Percentiles rank a stretch among this genome's conserved stretches.
Evolutionary conservation across 108 stramenopile genomes (phyloP).

Genomic region (Cylindrotheca closterium): DNA sequence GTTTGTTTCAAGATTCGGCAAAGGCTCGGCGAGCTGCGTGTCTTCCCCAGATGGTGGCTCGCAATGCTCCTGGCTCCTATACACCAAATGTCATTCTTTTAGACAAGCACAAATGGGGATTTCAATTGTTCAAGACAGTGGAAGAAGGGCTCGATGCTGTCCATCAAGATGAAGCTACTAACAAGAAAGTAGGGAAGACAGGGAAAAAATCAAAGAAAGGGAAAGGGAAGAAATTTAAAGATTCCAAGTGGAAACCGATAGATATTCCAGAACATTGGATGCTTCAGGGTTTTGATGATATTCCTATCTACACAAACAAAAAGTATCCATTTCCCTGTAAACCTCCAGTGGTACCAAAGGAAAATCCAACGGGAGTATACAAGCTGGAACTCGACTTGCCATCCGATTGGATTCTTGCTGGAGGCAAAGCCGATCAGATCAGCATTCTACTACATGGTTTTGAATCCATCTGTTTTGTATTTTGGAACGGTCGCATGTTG

Average conservation of each 20-base stretch:
- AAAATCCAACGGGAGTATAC: conserved; percentile 88
- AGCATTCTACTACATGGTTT: conserved; percentile 68
- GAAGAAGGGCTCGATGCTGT: conserved; percentile 33
- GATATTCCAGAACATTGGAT: conserved; percentile 55
- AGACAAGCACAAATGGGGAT: conserved; percentile 33
- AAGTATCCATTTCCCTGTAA: conserved; percentile 55
- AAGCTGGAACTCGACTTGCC: conserved; percentile 46
- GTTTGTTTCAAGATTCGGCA: conserved; percentile 19
- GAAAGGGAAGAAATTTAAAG: not conserved
- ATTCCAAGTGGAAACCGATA: conserved; percentile 32
- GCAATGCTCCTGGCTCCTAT: conserved; percentile 4
- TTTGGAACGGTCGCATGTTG: conserved; percentile 63
- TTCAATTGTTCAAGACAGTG: conserved; percentile 33
- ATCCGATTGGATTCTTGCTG: conserved; percentile 41
- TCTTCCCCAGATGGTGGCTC: conserved; percentile 32
- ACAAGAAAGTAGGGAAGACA: not conserved
- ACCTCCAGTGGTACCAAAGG: conserved; percentile 47
- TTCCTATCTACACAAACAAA: conserved; percentile 57
- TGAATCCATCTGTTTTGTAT: conserved; percentile 79
- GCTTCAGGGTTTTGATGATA: conserved; percentile 37
- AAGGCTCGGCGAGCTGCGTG: conserved; percentile 48
- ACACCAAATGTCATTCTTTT: conserved; percentile 24
- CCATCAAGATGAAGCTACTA: not conserved
- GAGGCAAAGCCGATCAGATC: conserved; percentile 37
- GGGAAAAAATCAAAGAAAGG: not conserved